These are phyloP conservation scores for Somion occarium DNA, from an alignment of 1,284 basidiomycete genomes.

Conservation along the genomic window DNA sequence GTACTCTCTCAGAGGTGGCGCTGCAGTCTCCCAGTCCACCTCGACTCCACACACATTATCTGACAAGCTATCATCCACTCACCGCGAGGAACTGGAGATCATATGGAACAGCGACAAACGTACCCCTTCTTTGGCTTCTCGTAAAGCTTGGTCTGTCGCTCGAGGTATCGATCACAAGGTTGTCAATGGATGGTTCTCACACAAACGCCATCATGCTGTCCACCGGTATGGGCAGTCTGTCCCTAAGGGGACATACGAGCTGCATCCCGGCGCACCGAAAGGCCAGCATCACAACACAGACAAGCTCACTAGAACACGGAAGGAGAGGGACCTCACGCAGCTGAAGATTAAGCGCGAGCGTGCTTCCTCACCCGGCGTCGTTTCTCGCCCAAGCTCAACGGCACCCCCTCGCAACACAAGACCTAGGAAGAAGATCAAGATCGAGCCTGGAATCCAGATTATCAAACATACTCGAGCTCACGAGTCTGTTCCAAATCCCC, in stretches of 20 bases:
- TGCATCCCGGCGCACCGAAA: neutral
- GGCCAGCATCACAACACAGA: neutral
- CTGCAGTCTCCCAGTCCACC: neutral
- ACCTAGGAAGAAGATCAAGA: neutral
- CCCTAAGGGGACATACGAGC: neutral
- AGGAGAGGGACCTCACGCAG: neutral
- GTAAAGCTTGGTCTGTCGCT: neutral
- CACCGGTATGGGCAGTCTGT: neutral
- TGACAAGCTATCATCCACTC: neutral
- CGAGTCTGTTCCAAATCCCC: neutral
- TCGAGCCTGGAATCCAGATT: neutral
- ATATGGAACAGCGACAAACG: neutral
- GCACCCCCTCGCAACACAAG: neutral
- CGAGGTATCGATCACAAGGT: neutral
- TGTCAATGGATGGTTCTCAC: neutral
- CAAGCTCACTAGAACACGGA: neutral
- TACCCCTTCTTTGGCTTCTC: neutral
- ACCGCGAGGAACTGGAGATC: neutral
- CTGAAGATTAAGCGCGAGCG: neutral
- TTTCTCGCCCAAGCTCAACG: neutral
- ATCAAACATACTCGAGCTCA: neutral
- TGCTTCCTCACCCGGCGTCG: neutral
- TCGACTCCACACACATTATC: neutral
- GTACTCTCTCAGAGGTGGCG: too few species aligned
- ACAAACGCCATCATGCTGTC: neutral